Evolutionary conservation across 73 alveolate genomes (phyloP).

Genomic region (Uronychia binucleata): DNA sequence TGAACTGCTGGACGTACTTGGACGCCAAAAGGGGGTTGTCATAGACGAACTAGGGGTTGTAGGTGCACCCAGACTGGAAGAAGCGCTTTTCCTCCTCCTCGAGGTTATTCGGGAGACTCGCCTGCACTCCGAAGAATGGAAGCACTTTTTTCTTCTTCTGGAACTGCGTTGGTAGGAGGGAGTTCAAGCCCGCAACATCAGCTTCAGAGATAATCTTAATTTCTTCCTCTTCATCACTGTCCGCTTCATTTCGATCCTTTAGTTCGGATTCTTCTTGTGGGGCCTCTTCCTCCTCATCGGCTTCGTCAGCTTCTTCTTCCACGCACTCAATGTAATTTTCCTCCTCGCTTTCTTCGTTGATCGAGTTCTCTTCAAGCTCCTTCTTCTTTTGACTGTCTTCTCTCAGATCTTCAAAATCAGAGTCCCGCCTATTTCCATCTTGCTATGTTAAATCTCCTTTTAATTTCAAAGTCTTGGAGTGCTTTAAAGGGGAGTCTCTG

Average conservation of each 20-base stretch:
- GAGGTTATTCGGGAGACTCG: constrained; percentile 61
- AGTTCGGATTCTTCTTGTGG: no score
- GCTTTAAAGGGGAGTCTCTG: not conserved
- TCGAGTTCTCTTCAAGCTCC: not conserved
- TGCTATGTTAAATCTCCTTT: not conserved
- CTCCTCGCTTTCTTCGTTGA: not conserved
- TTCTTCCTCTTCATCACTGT: not conserved
- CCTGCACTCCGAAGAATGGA: constrained; percentile 8
- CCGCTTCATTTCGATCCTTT: not conserved
- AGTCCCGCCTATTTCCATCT: no score
- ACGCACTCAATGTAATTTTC: not conserved
- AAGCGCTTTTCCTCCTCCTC: constrained; percentile 67
- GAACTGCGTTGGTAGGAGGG: not conserved
- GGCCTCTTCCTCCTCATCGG: no score
- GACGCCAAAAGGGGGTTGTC: constrained; percentile 47
- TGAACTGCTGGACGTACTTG: constrained; percentile 20
- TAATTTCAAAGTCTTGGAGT: not conserved
- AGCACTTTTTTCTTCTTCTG: constrained; percentile 33
- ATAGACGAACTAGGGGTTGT: constrained; percentile 76
- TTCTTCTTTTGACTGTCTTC: no score
- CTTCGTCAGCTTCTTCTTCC: not conserved
- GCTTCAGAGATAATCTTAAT: not conserved
- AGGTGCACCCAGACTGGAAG: constrained; percentile 60
- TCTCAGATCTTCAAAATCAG: no score
- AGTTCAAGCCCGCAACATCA: not conserved